A percentile compares a stretch with the other conserved stretches of the same genome.
These are phyloP conservation scores for Cymbopogon flexuosus DNA, from an alignment of 202 grass and related monocot species.

Conservation along the genomic window DNA sequence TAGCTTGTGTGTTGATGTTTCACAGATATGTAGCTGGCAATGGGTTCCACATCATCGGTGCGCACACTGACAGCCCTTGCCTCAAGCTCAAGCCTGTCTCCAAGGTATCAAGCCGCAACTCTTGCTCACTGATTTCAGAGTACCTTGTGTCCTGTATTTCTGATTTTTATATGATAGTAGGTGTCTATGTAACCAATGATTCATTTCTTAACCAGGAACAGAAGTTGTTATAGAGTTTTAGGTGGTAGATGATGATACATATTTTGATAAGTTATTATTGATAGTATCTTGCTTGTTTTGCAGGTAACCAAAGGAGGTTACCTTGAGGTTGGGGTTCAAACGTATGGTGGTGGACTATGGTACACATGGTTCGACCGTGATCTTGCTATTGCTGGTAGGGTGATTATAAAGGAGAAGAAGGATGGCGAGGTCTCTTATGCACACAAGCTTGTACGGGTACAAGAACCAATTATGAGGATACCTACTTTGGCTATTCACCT, in stretches of 20 bases:
- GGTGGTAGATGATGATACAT: neutral
- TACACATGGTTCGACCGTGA: constrained; percentile 98
- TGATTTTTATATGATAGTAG: neutral
- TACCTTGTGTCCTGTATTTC: neutral
- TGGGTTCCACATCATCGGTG: constrained; percentile 85
- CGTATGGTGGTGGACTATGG: constrained; percentile 91
- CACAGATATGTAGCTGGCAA: constrained; percentile 69
- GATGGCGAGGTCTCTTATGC: constrained; percentile 45
- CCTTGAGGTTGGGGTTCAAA: constrained; percentile 86
- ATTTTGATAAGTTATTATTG: constrained; percentile 2
- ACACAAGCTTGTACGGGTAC: constrained; percentile 69
- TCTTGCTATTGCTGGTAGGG: constrained; percentile 77
- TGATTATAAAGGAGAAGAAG: constrained; percentile 59
- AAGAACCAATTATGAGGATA: constrained; percentile 72
- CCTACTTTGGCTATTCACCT: neutral
- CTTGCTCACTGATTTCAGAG: constrained; percentile 1
- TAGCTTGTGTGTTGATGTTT: constrained; percentile 27
- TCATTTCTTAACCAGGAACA: neutral
- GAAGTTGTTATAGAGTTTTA: neutral
- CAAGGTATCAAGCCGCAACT: constrained; percentile 43
- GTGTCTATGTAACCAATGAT: neutral
- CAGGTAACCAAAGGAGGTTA: constrained; percentile 87
- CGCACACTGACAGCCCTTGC: constrained; percentile 85
- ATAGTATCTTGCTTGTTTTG: neutral
- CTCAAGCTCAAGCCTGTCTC: constrained; percentile 89